A percentile compares a stretch with the other conserved stretches of the same genome.
Evolutionary conservation across 2,329 filamentous ascomycete species (phyloP).

Genomic region (Bretziella fagacearum): DNA sequence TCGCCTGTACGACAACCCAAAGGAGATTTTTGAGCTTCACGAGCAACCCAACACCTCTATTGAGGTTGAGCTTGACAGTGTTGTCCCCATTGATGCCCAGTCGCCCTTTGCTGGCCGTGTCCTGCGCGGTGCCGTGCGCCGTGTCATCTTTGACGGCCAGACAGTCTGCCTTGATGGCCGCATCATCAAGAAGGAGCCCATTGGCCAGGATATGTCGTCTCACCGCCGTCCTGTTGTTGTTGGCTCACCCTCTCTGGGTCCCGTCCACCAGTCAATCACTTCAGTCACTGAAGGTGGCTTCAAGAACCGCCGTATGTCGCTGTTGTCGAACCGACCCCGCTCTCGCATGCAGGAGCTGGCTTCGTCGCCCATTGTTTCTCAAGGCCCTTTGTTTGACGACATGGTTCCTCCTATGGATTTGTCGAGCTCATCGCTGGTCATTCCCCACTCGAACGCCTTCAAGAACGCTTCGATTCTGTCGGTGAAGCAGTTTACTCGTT

Average conservation of each 20-base stretch:
- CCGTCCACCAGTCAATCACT: conserved; percentile 17
- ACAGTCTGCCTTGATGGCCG: conserved; percentile 61
- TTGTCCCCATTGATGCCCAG: conserved; percentile 22
- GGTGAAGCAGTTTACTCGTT: conserved; percentile 73
- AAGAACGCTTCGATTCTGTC: conserved; percentile 82
- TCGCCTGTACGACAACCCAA: conserved; percentile 61
- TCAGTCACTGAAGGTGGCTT: conserved; percentile 8
- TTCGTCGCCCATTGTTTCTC: neutral
- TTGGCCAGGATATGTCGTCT: conserved; percentile 60
- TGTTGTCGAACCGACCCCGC: conserved; percentile 16
- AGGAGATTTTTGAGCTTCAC: conserved; percentile 66
- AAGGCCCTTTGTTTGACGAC: conserved; percentile 9
- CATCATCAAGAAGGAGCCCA: conserved; percentile 32
- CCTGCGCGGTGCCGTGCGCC: conserved; percentile 53
- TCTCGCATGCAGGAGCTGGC: conserved; percentile 12
- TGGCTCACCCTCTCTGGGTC: conserved; percentile 39
- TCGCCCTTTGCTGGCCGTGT: conserved; percentile 55
- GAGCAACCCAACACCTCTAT: conserved; percentile 58
- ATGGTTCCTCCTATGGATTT: conserved; percentile 10
- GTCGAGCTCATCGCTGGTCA: conserved; percentile 5
- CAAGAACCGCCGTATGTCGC: conserved; percentile 20
- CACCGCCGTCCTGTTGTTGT: conserved; percentile 34
- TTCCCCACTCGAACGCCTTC: conserved; percentile 39
- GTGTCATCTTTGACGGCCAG: conserved; percentile 58
- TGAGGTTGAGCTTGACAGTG: conserved; percentile 58